These are phyloP conservation scores for Penicillium occitanis DNA, from an alignment of 2,329 filamentous ascomycete species.

Conservation along the genomic window DNA sequence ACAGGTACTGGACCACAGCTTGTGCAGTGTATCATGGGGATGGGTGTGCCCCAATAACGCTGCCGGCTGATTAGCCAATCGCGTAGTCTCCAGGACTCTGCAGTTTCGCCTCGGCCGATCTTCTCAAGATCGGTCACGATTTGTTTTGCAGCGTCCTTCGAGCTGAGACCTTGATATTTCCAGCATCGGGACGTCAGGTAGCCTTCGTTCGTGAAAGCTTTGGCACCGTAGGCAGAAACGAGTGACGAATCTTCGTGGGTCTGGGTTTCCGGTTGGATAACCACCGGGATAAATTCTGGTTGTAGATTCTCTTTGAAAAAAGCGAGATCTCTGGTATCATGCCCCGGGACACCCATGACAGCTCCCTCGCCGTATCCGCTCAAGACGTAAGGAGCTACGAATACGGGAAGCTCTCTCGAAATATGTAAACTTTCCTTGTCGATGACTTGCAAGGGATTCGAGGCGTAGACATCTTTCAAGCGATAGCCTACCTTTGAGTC, in stretches of 20 bases:
- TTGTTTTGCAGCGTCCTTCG: slow-evolving; percentile 60
- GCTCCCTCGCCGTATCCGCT: slow-evolving; percentile 84
- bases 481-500: slow-evolving; percentile 66
- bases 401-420: slow-evolving; percentile 64
- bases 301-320: slow-evolving; percentile 75
- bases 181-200: slow-evolving; percentile 67
- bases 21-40: slow-evolving; percentile 80
- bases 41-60: slow-evolving; percentile 87
- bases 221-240: slow-evolving; percentile 42
- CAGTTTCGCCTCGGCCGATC: slow-evolving; percentile 59
- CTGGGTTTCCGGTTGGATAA: slow-evolving; percentile 50
- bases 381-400: slow-evolving; percentile 80
- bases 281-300: slow-evolving; percentile 61
- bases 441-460: slow-evolving; percentile 63
- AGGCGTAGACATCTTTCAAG: slow-evolving; percentile 60
- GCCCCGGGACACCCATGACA: slow-evolving; percentile 88
- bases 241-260: slow-evolving; percentile 21
- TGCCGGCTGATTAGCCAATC: slow-evolving; percentile 94
- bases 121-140: slow-evolving; percentile 56
- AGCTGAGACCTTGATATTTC: slow-evolving; percentile 62
- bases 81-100: slow-evolving; percentile 74
- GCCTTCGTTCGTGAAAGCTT: slow-evolving; percentile 65
- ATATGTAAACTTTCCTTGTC: slow-evolving; percentile 49
- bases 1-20: slow-evolving; percentile 78
- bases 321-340: slow-evolving; percentile 73